phyloP scores from a whole-genome alignment of 176 grass and related monocot genomes.

The Oryza punctata region DNA sequence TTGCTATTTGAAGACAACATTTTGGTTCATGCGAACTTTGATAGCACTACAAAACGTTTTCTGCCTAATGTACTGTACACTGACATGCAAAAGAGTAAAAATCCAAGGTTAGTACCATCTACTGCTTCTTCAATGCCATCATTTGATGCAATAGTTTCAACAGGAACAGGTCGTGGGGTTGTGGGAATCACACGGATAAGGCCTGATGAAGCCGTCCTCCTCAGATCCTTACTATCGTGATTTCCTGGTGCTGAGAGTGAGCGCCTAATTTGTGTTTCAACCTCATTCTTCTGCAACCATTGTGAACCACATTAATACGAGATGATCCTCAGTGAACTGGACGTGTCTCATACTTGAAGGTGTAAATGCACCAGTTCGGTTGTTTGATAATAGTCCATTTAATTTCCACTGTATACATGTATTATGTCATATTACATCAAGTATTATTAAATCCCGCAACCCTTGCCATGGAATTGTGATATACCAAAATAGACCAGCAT shows the following conservation, averaged over 20 bases:
- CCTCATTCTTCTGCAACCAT: background rate
- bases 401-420: background rate
- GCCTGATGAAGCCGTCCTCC: slow-evolving; percentile 64
- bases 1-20: background rate
- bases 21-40: background rate
- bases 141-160: slow-evolving; percentile 26
- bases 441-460: background rate
- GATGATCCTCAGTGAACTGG: background rate
- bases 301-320: background rate
- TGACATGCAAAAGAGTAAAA: background rate
- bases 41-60: background rate
- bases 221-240: slow-evolving; percentile 59
- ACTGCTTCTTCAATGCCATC: slow-evolving; percentile 58
- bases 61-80: background rate
- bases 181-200: slow-evolving; percentile 72
- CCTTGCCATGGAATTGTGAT: background rate
- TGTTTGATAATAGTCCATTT: background rate
- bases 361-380: background rate
- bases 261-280: slow-evolving; percentile 62
- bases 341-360: background rate
- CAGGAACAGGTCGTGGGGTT: slow-evolving; percentile 59
- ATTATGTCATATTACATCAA: background rate
- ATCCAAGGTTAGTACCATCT: slow-evolving; percentile 43
- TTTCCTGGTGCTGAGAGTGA: slow-evolving; percentile 76
- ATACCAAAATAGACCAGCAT: background rate